Conservation (phyloP, 2,329 filamentous ascomycete species). For the Neonectria magnoliae region DNA sequence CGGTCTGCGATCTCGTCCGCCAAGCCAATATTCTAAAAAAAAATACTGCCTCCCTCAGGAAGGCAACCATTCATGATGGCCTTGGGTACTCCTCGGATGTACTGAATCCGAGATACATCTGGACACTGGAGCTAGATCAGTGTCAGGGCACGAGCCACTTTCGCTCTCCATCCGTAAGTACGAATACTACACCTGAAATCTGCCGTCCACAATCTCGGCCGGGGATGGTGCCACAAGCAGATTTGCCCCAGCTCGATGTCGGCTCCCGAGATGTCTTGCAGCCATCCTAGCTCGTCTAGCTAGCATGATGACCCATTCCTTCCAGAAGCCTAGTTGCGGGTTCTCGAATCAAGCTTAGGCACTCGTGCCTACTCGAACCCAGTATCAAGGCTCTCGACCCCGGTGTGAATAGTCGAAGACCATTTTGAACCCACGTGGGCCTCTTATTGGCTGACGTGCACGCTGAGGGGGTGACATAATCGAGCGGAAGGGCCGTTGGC, state of each 20-base stretch:
- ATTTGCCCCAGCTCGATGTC: not conserved
- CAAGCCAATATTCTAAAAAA: not conserved
- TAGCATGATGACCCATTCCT: conserved; percentile 3
- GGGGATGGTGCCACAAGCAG: not conserved
- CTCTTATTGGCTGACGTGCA: conserved; percentile 4
- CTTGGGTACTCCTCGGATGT: not conserved
- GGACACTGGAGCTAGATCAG: not conserved
- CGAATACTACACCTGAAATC: not conserved
- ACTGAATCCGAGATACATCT: no score
- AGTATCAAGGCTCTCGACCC: not conserved
- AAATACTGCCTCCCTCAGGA: not conserved
- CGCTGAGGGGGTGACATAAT: no score
- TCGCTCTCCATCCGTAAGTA: not conserved
- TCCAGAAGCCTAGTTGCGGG: not conserved
- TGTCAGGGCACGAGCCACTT: not conserved
- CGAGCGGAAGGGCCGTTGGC: not conserved
- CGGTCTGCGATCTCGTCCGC: not conserved
- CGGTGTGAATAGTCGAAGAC: not conserved
- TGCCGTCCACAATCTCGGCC: not conserved
- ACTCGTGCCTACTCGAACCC: not conserved
- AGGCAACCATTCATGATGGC: not conserved
- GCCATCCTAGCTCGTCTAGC: not conserved
- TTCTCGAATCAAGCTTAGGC: not conserved
- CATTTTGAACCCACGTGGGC: conserved; percentile 5
- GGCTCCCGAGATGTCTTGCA: not conserved